These are phyloP conservation scores for Dictyostelium firmibasis DNA, from an alignment of 78 protist genomes.

Conservation along the genomic window DNA sequence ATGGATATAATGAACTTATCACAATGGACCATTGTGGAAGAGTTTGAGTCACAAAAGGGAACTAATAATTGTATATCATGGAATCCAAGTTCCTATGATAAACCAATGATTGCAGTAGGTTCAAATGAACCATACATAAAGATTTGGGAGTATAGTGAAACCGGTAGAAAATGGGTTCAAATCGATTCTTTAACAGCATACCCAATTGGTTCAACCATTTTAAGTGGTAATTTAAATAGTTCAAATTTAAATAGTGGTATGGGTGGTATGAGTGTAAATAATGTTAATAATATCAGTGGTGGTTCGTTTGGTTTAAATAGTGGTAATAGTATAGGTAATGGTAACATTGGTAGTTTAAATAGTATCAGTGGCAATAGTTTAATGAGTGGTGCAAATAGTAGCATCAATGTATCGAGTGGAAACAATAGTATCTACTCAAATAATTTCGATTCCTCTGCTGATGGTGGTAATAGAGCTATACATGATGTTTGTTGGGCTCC, in stretches of 20 bases:
- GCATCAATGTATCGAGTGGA: not conserved
- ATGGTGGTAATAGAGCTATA: slow-evolving; percentile 45
- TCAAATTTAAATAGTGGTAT: not conserved
- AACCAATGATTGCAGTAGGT: slow-evolving; percentile 88
- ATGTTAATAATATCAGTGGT: not conserved
- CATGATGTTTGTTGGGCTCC: slow-evolving; percentile 90
- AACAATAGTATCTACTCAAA: not conserved
- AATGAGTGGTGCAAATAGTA: not conserved
- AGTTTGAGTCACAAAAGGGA: slow-evolving; percentile 74
- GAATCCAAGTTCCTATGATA: slow-evolving; percentile 82
- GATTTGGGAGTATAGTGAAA: slow-evolving; percentile 79
- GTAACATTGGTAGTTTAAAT: not conserved
- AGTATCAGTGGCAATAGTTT: not conserved
- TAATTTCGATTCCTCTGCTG: not conserved
- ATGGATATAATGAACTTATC: slow-evolving; percentile 89
- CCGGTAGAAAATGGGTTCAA: slow-evolving; percentile 33
- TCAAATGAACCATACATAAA: slow-evolving; percentile 66
- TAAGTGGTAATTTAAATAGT: not conserved
- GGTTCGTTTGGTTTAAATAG: not conserved
- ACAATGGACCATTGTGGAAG: slow-evolving; percentile 86
- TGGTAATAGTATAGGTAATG: not conserved
- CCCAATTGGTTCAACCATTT: not conserved
- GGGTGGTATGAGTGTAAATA: not conserved
- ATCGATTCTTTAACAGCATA: not conserved
- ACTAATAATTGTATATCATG: slow-evolving; percentile 87